A percentile compares a stretch with the other conserved stretches of the same genome.
phyloP scores from a whole-genome alignment of 164 flowering plant genomes.

The Echeveria elegans region DNA sequence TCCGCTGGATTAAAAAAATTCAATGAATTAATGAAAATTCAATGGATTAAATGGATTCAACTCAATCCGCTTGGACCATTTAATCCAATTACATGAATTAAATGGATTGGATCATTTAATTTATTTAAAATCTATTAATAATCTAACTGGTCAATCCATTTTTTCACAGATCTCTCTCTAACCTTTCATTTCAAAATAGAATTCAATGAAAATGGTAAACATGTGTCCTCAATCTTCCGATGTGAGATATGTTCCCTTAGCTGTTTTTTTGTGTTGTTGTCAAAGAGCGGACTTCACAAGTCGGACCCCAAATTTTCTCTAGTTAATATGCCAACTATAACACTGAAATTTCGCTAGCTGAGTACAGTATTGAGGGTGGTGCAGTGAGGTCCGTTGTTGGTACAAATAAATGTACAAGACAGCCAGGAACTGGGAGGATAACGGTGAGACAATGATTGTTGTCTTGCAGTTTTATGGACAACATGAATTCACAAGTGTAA shows the following conservation, averaged over 20 bases:
- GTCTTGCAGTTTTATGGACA: too few relatives aligned
- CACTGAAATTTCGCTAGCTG: neutral
- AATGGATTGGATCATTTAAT: too few relatives aligned
- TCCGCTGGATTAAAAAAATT: too few relatives aligned
- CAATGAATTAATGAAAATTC: too few relatives aligned
- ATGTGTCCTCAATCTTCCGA: constrained; percentile 2
- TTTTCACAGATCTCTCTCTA: too few relatives aligned
- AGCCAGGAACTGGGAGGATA: neutral
- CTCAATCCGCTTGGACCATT: too few relatives aligned
- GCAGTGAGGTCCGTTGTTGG: neutral
- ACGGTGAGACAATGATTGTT: neutral
- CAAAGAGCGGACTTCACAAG: constrained; percentile 2
- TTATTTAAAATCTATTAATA: too few relatives aligned
- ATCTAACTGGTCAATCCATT: too few relatives aligned
- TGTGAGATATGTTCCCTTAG: constrained; percentile 5
- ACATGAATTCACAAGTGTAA: too few relatives aligned
- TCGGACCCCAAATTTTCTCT: neutral
- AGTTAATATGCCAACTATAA: neutral
- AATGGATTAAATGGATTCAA: too few relatives aligned
- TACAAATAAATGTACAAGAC: neutral
- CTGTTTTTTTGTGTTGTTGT: neutral
- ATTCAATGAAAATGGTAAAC: neutral
- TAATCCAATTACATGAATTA: too few relatives aligned
- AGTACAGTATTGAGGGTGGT: neutral
- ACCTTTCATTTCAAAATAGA: neutral